A percentile compares a stretch with the other conserved stretches of the same genome.
phyloP scores from a whole-genome alignment of 768 basidiomycete genomes.

The Lactarius psammicola region DNA sequence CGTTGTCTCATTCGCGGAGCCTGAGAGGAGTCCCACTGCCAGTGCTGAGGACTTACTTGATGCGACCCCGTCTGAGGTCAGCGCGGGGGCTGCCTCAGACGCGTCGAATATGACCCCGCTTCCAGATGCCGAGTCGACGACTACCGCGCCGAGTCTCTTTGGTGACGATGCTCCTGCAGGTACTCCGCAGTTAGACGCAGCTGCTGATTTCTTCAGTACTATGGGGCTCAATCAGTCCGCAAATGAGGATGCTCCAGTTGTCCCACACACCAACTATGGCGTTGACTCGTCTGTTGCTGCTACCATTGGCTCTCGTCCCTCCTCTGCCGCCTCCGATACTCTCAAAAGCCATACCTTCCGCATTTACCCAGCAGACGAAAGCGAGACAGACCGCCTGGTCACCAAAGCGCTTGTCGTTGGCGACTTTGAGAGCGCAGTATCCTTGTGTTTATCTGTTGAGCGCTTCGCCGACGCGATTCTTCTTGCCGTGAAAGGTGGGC shows the following conservation, averaged over 20 bases:
- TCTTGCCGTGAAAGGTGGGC: conserved; percentile 87
- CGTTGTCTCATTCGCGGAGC: conserved; percentile 83
- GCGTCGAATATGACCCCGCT: conserved; percentile 53
- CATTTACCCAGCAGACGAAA: conserved; percentile 86
- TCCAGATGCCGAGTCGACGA: conserved; percentile 74
- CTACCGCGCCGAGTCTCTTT: conserved; percentile 84
- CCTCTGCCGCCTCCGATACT: conserved; percentile 71
- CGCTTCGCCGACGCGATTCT: conserved; percentile 94
- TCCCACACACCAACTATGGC: conserved; percentile 79
- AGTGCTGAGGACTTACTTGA: conserved; percentile 47
- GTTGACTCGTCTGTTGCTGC: conserved; percentile 92
- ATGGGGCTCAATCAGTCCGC: conserved; percentile 55
- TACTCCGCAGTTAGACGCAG: conserved; percentile 61
- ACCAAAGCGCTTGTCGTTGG: conserved; percentile 94
- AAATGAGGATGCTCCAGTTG: conserved; percentile 44
- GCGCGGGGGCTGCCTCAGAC: conserved; percentile 61
- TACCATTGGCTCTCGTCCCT: conserved; percentile 88
- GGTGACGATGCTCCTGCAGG: conserved; percentile 70
- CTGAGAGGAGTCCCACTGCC: conserved; percentile 51
- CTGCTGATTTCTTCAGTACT: conserved; percentile 86
- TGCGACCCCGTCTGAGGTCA: conserved; percentile 73
- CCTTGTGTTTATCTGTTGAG: conserved; percentile 83
- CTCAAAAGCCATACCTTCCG: conserved; percentile 81
- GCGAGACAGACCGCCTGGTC: conserved; percentile 81
- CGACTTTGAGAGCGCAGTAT: conserved; percentile 92